Conservation (phyloP, 2,329 filamentous ascomycete genomes). For the Phaeosphaeria sp. region DNA sequence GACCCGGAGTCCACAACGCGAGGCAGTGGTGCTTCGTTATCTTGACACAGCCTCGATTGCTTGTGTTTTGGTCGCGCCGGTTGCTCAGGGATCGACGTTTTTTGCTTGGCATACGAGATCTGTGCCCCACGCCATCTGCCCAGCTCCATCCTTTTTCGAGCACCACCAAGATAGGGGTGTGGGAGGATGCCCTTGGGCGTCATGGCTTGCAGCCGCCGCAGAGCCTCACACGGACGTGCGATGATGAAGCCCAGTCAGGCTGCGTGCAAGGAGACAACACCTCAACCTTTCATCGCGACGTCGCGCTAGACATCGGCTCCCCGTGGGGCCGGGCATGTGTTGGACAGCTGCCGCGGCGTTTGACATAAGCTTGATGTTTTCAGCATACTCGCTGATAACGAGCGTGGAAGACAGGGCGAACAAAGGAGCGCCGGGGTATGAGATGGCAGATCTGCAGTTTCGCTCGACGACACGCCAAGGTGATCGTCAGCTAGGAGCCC, state of each 20-base stretch:
- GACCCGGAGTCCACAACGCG: slow-evolving; percentile 6
- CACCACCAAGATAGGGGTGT: slow-evolving; percentile 2
- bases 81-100: slow-evolving; percentile 15
- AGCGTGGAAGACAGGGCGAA: slow-evolving; percentile 1
- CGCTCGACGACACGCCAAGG: slow-evolving; percentile 3
- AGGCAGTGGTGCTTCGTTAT: slow-evolving; percentile 29
- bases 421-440: slow-evolving; percentile 2
- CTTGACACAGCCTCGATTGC: slow-evolving; percentile 38
- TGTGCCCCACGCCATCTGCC: slow-evolving; percentile 9
- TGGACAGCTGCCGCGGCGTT: neutral
- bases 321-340: neutral
- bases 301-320: neutral
- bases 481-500: slow-evolving; percentile 1
- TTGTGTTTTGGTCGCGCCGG: slow-evolving; percentile 3
- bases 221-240: neutral
- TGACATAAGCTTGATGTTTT: neutral
- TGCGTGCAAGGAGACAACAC: neutral
- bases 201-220: neutral
- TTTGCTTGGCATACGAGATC: slow-evolving; percentile 7
- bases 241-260: neutral
- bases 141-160: slow-evolving; percentile 10
- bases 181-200: neutral
- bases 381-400: neutral
- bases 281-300: neutral
- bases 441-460: neutral